Base-by-base conservation (phyloP, 75 land plant genomes). In the Selaginella tamariscina region DNA sequence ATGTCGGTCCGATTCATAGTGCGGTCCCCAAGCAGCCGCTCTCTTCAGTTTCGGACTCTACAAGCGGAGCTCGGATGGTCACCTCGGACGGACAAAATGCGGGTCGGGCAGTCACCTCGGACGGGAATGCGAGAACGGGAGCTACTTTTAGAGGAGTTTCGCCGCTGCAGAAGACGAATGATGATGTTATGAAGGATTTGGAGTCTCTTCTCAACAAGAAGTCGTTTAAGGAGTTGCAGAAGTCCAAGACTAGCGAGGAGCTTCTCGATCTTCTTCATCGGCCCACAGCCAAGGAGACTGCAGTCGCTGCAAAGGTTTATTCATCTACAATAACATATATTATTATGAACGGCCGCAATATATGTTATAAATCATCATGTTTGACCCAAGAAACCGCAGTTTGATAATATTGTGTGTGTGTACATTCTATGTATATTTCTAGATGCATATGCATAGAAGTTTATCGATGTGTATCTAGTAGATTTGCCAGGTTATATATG, bases 261-360 rank as follows among this genome's bases (percentile, higher is more conserved):
- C 83, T 94, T 56, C 64, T 83, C 65, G 96, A 94, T 68, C 88
- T 94, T 59, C 82, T 94, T 70, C 96, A 94, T 66, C 71, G 96
- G 18, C 98, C 98, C 1, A 90, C 98, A 71, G 96, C 98, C 0
- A 90, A 62, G 65, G 98, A 94, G 70, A 89, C 88, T 73, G 96
- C 98, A 67, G 84, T 86, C 59, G 98, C 98, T 64, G 95, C 86
- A 20, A 90, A 87, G 90, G 96, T 39, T 39, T 39, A 15, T 5
- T 39, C 15, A 5, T 39, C 49, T 5, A 39, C 49, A 5, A 5
- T 39, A 5, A 5, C 15, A 5, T 39, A 5, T 39, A 5, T 39
- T 39, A 5, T 39, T 39, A 5, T 39, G n/a, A n/a, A n/a, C n/a
- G n/a, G n/a, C n/a, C n/a, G n/a, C n/a, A n/a, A n/a, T n/a, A n/a